A percentile compares a stretch with the other conserved stretches of the same genome.
Evolutionary conservation across 345 rosid genomes (phyloP).

Genomic region (Populus deltoides): DNA sequence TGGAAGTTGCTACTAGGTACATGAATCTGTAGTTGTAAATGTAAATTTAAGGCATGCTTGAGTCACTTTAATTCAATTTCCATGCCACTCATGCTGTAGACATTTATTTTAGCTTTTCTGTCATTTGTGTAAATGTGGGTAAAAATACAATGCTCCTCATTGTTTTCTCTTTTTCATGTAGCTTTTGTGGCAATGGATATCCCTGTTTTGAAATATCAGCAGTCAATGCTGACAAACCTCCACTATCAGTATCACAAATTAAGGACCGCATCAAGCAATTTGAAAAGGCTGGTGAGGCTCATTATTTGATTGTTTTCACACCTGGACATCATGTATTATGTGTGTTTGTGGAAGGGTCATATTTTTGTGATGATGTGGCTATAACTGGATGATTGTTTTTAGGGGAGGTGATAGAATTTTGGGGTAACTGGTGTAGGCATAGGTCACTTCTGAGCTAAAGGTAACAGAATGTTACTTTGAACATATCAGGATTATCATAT

Average conservation of each 20-base stretch:
- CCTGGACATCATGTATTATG: background rate
- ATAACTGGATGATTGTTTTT: background rate
- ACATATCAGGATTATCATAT: background rate
- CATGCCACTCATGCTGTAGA: too few relatives aligned
- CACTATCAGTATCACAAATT: constrained; percentile 60
- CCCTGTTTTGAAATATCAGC: constrained; percentile 94
- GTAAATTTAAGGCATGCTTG: background rate
- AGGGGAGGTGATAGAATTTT: background rate
- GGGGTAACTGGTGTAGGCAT: background rate
- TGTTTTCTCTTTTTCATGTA: constrained; percentile 36
- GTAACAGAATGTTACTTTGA: background rate
- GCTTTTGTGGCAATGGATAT: constrained; percentile 59
- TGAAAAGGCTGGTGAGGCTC: constrained; percentile 60
- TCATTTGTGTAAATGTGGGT: too few relatives aligned
- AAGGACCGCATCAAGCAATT: constrained; percentile 80
- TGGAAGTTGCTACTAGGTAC: constrained; percentile 89
- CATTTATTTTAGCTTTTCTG: too few relatives aligned
- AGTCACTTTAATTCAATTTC: background rate
- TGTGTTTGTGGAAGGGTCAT: background rate
- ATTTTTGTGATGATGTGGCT: background rate
- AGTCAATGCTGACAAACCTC: constrained; percentile 92
- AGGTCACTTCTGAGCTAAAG: background rate
- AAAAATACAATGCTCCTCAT: constrained; percentile 1
- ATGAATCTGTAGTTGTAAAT: background rate
- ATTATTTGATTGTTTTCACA: constrained; percentile 2